These are phyloP conservation scores for Mallotus nudiflorus DNA, from an alignment of 345 rosid genomes.

Conservation along the genomic window DNA sequence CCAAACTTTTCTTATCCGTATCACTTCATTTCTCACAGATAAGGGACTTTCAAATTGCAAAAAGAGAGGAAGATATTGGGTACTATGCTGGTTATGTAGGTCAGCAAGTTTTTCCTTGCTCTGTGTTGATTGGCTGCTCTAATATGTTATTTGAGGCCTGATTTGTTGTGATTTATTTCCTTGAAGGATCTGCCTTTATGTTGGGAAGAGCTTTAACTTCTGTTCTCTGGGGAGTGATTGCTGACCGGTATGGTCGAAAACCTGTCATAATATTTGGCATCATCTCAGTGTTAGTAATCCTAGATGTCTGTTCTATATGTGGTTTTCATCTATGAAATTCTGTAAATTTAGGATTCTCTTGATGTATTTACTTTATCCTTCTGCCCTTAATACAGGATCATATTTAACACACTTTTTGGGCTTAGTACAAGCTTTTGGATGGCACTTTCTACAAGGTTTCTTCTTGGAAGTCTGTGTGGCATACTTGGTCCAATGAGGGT, in stretches of 20 bases:
- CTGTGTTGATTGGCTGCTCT: background rate
- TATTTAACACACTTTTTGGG: constrained; percentile 68
- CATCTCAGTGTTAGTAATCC: constrained; percentile 50
- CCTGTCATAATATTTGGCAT: constrained; percentile 61
- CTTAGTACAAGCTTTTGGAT: constrained; percentile 65
- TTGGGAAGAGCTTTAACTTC: constrained; percentile 84
- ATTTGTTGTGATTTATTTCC: background rate
- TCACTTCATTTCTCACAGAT: constrained; percentile 34
- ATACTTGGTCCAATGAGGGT: constrained; percentile 69
- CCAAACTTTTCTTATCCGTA: background rate
- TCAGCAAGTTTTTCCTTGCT: constrained; percentile 17
- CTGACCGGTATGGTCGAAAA: constrained; percentile 82
- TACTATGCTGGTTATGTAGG: constrained; percentile 74
- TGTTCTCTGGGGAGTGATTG: constrained; percentile 66
- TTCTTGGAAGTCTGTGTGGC: constrained; percentile 63
- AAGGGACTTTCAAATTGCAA: constrained; percentile 58
- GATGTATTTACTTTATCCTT: background rate
- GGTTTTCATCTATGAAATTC: constrained; percentile 2
- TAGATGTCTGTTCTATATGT: background rate
- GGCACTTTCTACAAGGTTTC: constrained; percentile 61
- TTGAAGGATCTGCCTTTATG: constrained; percentile 77
- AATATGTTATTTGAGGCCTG: constrained; percentile 1
- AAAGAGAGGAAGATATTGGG: constrained; percentile 74
- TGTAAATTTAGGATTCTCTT: background rate
- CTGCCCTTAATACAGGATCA: constrained; percentile 40